phyloP scores from a whole-genome alignment of 129 eudicot genomes.

The Sambucus nigra region DNA sequence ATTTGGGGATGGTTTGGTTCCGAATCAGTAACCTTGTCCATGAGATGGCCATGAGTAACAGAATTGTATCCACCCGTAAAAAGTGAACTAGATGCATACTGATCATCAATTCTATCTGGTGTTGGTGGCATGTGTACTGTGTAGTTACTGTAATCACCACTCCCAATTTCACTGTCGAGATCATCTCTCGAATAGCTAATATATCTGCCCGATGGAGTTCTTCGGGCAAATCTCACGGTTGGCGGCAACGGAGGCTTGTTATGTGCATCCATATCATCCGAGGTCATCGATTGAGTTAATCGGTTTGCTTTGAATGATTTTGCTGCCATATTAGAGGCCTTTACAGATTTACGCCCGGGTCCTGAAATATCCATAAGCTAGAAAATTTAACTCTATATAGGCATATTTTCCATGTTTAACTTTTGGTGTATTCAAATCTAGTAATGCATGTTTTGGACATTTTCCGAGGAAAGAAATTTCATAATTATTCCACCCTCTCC shows the following conservation, averaged over 20 bases:
- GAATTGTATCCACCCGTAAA: conserved; percentile 53
- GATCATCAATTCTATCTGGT: conserved; percentile 63
- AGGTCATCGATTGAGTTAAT: too few relatives aligned
- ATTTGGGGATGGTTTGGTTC: conserved; percentile 57
- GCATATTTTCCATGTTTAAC: too few relatives aligned
- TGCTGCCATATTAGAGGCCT: conserved; percentile 7
- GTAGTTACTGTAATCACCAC: conserved; percentile 28
- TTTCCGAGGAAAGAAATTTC: too few relatives aligned
- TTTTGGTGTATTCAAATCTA: too few relatives aligned
- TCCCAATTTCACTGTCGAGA: conserved; percentile 39
- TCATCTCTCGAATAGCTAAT: conserved; percentile 35
- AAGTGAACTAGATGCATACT: conserved; percentile 45
- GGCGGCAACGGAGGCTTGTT: conserved; percentile 11
- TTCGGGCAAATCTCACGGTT: conserved; percentile 24
- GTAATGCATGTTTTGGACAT: too few relatives aligned
- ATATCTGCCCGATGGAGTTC: conserved; percentile 35
- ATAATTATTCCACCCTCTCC: too few relatives aligned
- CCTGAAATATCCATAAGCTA: neutral
- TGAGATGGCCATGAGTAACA: conserved; percentile 54
- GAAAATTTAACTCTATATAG: too few relatives aligned
- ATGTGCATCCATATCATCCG: too few relatives aligned
- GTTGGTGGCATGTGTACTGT: conserved; percentile 60
- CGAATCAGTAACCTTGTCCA: conserved; percentile 43
- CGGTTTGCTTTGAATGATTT: conserved; percentile 3
- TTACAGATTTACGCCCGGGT: too few relatives aligned